Evolutionary conservation across 1,284 basidiomycete genomes (phyloP), one percentile per base, ranked within the genome.

Genomic region (Thecaphora thlaspeos): DNA sequence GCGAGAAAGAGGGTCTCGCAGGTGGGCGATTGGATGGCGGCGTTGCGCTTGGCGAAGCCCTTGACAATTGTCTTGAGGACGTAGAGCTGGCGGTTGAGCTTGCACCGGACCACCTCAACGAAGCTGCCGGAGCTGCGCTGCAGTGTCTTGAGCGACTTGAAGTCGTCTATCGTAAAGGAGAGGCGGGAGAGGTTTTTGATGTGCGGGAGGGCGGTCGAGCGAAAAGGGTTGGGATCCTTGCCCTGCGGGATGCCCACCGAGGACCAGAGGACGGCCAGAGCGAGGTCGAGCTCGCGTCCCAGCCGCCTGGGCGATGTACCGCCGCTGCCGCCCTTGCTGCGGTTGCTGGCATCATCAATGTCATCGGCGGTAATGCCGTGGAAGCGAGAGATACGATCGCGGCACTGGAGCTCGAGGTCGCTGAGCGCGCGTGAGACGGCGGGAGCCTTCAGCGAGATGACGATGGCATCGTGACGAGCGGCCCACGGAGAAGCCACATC

Each of bases 11-110:
- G 61, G 18, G 68, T 61, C 51, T 75, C 73, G 43, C 63, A 65
- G 39, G 64, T 56, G 12, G 73, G 73, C n/a, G 70, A 67, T 32
- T 65, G 63, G 30, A 62, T 69, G 37, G 61, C 65, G 19, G 66
- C 58, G 36, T 75, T 71, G 24, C 71, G 62, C 15, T 66, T 49
- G 19, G 69, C 73, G 12, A 71, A 61, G 41, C 73, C 70, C 43
- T 77, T 77, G 46, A 75, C 58, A 36, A 70, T 67, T 30, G 68
- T 65, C 47, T 77, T 77, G 54, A 77, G 65, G 12, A 77, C 73
- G 46, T 77, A 77, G 36, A 77, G 56, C 21, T 59, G 61, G 18
- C 71, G 66, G 46, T 77, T 63, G 39, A 75, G 49, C 15, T 68
- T 63, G 48, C 62, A 71, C 22, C 73, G 70, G 46, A 75, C 72